Percentiles rank a stretch among this genome's conserved stretches.
Conservation (phyloP, 164 flowering plant species). For the Stephania yunnanensis region DNA sequence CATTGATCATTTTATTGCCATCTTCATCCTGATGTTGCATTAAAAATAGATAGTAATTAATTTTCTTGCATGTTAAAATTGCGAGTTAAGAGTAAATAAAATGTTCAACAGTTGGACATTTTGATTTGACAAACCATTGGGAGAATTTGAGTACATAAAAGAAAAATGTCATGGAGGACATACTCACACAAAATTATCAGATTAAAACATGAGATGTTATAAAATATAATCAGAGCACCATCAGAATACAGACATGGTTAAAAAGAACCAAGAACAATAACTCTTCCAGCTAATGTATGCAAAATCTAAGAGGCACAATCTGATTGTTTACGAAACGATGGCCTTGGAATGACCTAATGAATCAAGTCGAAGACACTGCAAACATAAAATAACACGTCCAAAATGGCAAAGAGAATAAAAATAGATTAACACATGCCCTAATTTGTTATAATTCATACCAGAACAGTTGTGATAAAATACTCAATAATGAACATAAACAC, state of each 20-base stretch:
- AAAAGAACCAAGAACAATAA: neutral
- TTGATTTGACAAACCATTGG: neutral
- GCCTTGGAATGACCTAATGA: neutral
- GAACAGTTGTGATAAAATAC: neutral
- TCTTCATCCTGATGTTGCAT: slow-evolving; percentile 59
- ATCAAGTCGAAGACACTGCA: neutral
- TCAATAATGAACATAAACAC: neutral
- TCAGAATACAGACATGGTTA: neutral
- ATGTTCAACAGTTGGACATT: neutral
- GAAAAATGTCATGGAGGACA: neutral
- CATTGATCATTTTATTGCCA: slow-evolving; percentile 86
- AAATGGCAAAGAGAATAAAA: neutral
- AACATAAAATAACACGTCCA: neutral
- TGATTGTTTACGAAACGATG: neutral
- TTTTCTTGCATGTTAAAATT: neutral
- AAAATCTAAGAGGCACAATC: neutral
- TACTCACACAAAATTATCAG: neutral
- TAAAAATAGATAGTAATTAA: neutral
- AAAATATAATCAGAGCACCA: neutral
- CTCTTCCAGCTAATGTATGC: neutral
- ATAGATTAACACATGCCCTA: neutral
- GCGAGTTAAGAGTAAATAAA: neutral
- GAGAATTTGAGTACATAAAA: neutral
- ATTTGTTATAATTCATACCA: neutral
- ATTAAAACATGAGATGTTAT: neutral